phyloP scores from a whole-genome alignment of 2,329 filamentous ascomycete species.

The Diaporthe sp. region DNA sequence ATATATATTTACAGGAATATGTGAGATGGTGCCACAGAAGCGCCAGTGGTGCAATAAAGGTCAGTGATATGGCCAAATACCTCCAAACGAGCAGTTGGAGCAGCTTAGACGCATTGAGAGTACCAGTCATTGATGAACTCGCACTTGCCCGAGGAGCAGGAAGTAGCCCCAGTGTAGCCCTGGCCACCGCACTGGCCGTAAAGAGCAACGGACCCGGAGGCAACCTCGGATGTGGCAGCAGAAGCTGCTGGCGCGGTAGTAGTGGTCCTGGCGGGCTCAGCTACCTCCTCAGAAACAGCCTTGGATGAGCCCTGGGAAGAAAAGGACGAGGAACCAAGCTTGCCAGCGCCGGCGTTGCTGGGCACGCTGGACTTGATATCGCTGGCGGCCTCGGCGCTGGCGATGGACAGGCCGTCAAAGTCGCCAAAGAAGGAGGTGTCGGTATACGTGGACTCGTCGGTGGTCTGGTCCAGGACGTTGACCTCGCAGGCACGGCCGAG shows the following conservation, averaged over 20 bases:
- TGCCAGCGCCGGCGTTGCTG: background rate
- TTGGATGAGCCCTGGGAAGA: background rate
- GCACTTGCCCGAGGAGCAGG: background rate
- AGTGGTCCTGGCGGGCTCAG: background rate
- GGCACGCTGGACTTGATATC: background rate
- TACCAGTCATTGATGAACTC: background rate
- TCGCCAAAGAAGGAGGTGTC: background rate
- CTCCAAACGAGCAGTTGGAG: background rate
- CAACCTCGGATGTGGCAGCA: background rate
- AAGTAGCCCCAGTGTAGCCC: background rate
- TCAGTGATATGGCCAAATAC: too few relatives aligned
- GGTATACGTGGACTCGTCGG: background rate
- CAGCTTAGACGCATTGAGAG: background rate
- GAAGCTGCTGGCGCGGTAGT: background rate
- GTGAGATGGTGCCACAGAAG: background rate
- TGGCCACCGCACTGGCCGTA: background rate
- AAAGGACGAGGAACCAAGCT: background rate
- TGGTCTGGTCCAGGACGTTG: background rate
- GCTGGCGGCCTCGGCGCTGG: background rate
- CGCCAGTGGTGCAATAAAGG: background rate
- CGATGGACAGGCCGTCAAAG: background rate
- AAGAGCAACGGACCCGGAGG: background rate
- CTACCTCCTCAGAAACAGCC: background rate
- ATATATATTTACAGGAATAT: background rate
- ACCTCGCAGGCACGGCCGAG: background rate